Base-by-base conservation (phyloP, 345 rosid species). In the Schrenkiella parvula region DNA sequence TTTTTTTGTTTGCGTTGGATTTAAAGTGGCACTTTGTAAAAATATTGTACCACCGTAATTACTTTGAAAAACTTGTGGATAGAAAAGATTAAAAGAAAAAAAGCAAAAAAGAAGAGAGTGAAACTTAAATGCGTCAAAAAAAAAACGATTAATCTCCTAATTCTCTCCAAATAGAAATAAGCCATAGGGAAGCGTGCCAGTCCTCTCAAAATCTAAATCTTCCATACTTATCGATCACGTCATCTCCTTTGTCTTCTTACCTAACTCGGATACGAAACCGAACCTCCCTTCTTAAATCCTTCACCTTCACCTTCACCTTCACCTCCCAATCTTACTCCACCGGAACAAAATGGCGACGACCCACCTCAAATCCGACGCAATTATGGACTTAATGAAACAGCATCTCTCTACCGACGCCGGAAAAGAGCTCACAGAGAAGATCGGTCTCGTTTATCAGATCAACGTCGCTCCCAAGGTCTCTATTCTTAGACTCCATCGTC, bases 381-480 rank as follows among this genome's bases (percentile, higher is more conserved):
- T 91, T 66, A 23, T 95, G 72, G 99, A 92, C 34, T 77, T 82
- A 82, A 78, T 92, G 88, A 84, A 89, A 80, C 68, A 61, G 9
- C 92, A 87, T 80, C 83, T 95, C 57, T 53, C 84, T 53, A 79
- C 93, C 48, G 98, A 84, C 23, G 92, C 97, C 26, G 95, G 98
- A 3, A 80, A 79, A 64, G 71, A 80, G 8, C 42, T 95, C 63
- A 78, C 55, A 10, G 73, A 89, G 82, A 95, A 89, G 84, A 78
- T 95, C 43, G 87, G 87, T 47, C 92, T 87, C 47, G 95, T 95
- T 39, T 95, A 89, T 37, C 99, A 95, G 76, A 79, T 95, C 85
- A 86, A 95, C 77, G 53, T 95, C 62, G 92, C 99, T 51, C 97
- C 99, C n/a, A 84, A 89, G 92, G 98, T 95, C 47, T n/a, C 9